Evolutionary conservation across 129 eudicot genomes (phyloP).

Genomic region (Pittosporum tobira): DNA sequence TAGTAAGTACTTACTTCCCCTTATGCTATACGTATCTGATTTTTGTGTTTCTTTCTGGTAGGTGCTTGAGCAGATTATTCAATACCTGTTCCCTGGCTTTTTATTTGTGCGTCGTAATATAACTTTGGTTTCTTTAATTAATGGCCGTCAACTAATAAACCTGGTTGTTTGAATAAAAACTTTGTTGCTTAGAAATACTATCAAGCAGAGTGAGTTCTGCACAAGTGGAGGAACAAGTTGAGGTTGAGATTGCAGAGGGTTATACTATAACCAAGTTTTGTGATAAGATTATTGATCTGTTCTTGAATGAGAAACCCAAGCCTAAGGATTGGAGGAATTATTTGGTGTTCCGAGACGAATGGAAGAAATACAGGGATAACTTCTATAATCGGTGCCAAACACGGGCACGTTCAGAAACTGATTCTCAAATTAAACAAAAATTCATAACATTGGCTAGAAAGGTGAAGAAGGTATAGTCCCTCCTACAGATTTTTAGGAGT

Average conservation of each 20-base stretch:
- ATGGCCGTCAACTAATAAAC: neutral
- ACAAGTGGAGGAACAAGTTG: conserved; percentile 40
- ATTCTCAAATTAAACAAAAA: conserved; percentile 44
- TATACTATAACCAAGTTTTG: conserved; percentile 72
- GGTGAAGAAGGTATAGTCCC: conserved; percentile 52
- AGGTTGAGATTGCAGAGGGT: conserved; percentile 79
- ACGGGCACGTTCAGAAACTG: conserved; percentile 47
- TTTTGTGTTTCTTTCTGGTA: neutral
- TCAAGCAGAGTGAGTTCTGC: conserved; percentile 26
- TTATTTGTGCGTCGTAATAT: neutral
- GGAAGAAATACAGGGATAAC: conserved; percentile 69
- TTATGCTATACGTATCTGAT: neutral
- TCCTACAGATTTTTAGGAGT: no score
- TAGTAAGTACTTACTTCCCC: conserved; percentile 15
- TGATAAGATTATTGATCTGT: conserved; percentile 76
- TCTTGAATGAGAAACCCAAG: conserved; percentile 72
- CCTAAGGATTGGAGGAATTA: conserved; percentile 77
- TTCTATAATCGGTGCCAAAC: conserved; percentile 62
- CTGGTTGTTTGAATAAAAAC: neutral
- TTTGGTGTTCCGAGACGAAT: conserved; percentile 76
- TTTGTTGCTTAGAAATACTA: conserved; percentile 19
- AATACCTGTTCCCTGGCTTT: neutral
- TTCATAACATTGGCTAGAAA: conserved; percentile 41
- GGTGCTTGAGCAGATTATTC: neutral
- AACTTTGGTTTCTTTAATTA: neutral